A percentile compares a stretch with the other conserved stretches of the same genome.
Evolutionary conservation across 2,329 filamentous ascomycete species (phyloP).

Genomic region (Phaeosphaeria sp.): DNA sequence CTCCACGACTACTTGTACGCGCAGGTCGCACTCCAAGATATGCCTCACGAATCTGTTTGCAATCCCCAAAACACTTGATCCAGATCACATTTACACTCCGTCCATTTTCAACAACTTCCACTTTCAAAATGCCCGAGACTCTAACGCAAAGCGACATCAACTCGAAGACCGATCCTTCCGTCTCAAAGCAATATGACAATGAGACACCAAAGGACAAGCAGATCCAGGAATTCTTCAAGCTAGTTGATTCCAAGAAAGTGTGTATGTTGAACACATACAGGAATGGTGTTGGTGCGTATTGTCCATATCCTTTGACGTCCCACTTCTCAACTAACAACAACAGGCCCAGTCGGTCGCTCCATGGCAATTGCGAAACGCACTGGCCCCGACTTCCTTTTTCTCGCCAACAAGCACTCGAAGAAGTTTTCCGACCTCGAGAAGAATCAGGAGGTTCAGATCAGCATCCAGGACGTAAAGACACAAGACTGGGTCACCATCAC

Average conservation of each 20-base stretch:
- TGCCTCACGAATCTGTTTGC: slow-evolving; percentile 3
- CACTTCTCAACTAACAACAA: slow-evolving; percentile 5
- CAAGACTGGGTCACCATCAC: slow-evolving; percentile 58
- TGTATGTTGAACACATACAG: slow-evolving; percentile 53
- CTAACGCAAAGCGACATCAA: slow-evolving; percentile 51
- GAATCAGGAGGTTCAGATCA: slow-evolving; percentile 53
- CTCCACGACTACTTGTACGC: slow-evolving; percentile 24
- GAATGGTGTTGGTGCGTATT: slow-evolving; percentile 46
- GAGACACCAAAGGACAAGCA: slow-evolving; percentile 53
- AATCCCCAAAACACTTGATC: slow-evolving; percentile 5
- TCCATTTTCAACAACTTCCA: slow-evolving; percentile 24
- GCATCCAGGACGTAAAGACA: slow-evolving; percentile 55
- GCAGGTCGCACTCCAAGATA: slow-evolving; percentile 6
- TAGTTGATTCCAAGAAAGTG: slow-evolving; percentile 56
- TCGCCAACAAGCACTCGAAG: slow-evolving; percentile 55
- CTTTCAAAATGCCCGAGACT: slow-evolving; percentile 54
- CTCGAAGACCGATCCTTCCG: slow-evolving; percentile 55
- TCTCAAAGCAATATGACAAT: slow-evolving; percentile 58
- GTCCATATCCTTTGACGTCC: background rate
- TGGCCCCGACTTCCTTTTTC: slow-evolving; percentile 60
- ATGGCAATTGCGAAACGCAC: slow-evolving; percentile 64
- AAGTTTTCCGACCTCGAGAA: slow-evolving; percentile 56
- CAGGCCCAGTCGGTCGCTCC: slow-evolving; percentile 53
- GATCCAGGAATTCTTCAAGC: slow-evolving; percentile 56
- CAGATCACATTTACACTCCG: slow-evolving; percentile 5